phyloP scores from a whole-genome alignment of 1,139 yeast genomes.

The Suhomyces coccinellae region DNA sequence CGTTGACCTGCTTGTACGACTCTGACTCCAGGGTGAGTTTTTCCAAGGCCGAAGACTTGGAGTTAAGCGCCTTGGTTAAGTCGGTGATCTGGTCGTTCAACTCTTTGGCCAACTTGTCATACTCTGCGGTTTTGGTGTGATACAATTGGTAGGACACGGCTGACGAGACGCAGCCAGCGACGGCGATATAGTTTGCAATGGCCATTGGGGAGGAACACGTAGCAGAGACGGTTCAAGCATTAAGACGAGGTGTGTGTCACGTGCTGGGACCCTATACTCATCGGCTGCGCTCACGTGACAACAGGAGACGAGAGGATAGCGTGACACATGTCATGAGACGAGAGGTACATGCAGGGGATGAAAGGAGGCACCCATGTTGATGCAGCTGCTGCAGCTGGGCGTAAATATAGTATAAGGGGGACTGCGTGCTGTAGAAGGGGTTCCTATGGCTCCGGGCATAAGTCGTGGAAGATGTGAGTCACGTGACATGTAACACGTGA shows the following conservation, averaged over 20 bases:
- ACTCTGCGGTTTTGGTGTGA: slow-evolving; percentile 27
- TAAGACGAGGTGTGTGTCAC: slow-evolving; percentile 1
- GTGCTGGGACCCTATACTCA: background rate
- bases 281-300: background rate
- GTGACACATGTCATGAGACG: no score
- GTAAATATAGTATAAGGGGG: no score
- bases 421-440: no score
- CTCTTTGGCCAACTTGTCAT: slow-evolving; percentile 16
- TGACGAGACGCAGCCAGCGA: slow-evolving; percentile 27
- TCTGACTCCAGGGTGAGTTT: slow-evolving; percentile 9
- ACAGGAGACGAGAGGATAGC: no score
- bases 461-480: no score
- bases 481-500: no score
- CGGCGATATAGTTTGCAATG: slow-evolving; percentile 22
- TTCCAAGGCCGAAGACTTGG: slow-evolving; percentile 15
- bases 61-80: slow-evolving; percentile 14
- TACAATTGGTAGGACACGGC: slow-evolving; percentile 29
- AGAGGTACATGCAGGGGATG: no score
- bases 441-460: no score
- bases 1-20: slow-evolving; percentile 7
- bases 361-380: no score
- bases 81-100: slow-evolving; percentile 17
- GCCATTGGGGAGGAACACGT: slow-evolving; percentile 14
- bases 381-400: no score
- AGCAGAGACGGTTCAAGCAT: background rate